Evolutionary conservation across 2,329 filamentous ascomycete species (phyloP), one percentile per base, ranked within the genome.

Genomic region (Neurospora crassa): DNA sequence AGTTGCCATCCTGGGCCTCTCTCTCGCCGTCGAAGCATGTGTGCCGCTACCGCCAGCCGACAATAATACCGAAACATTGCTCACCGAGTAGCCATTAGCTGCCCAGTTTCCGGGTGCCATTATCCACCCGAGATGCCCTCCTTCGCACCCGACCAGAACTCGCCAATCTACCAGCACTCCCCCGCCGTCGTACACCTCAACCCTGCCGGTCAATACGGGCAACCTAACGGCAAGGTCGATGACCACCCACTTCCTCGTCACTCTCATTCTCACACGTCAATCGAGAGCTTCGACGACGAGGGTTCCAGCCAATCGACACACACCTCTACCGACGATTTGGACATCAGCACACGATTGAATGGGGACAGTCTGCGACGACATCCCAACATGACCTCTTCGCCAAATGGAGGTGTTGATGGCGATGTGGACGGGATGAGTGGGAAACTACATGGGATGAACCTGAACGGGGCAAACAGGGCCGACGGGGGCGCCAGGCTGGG

Each of bases 351-450:
- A 74, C 82, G 80, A 75, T 78, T 82, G 79, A 82, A 84, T 81
- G 84, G 82, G 72, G 77, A 79, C 75, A 75, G 73, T 67, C 79
- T 77, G 72, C 78, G 79, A 67, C 80, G 81, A 63, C 53, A 63
- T 6, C 85, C 87, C 77, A 90, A 85, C 80, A 87, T 90, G 81
- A 87, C 84, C 79, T 85, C 87, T 45, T 77, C 88, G 77, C 84
- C 86, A 75, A 89, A 90, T 78, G 87, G 85, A 74, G 84, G 83
- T 75, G 82, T 84, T 71, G 77, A 78, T 73, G 79, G 79, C 71
- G 78, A 77, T 72, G 77, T 77, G 67, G 79, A 80, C 63, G 78
- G 79, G 71, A 79, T 81, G 1, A 63, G 18, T 63, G 29, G 53
- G 53, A 63, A 63, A n/a, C 53, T 63, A 63, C 14, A 63, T 63